These are phyloP conservation scores for Xylaria nigripes DNA, from an alignment of 495 filamentous ascomycete genomes.

Conservation along the genomic window DNA sequence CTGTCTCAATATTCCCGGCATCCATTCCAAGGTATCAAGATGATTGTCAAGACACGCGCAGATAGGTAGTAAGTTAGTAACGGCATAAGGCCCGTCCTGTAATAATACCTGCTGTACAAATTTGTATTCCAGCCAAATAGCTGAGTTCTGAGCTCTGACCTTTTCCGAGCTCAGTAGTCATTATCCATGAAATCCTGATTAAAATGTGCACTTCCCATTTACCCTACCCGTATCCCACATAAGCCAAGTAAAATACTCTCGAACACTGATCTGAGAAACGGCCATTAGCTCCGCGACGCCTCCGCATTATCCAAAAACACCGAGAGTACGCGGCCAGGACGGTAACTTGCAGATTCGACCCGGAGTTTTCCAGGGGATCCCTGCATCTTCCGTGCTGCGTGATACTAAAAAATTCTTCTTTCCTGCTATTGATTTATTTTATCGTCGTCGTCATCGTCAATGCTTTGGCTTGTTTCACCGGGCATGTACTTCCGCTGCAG, in stretches of 20 bases:
- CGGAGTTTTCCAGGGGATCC: conserved; percentile 1
- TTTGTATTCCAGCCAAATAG: too few species aligned
- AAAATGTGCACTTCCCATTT: too few species aligned
- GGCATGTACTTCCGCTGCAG: neutral
- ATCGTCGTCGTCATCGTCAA: conserved; percentile 3
- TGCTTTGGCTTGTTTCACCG: neutral
- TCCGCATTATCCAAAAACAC: neutral
- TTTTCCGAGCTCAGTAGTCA: too few species aligned
- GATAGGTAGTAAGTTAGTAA: too few species aligned
- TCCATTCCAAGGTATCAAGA: neutral
- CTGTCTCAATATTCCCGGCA: neutral
- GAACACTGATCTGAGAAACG: neutral
- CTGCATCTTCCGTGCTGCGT: conserved; percentile 1
- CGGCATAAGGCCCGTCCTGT: too few species aligned
- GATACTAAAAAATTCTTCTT: neutral
- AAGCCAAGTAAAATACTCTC: neutral
- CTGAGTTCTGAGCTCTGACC: too few species aligned
- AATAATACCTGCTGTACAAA: too few species aligned
- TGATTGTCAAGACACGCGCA: neutral
- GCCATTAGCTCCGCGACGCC: neutral
- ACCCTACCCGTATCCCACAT: too few species aligned
- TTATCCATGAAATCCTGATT: too few species aligned
- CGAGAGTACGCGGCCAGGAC: conserved; percentile 3
- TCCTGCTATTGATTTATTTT: neutral
- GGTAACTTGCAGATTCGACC: conserved; percentile 5